Conservation (phyloP, 208 protist species). For the Plasmodiophora brassicae region DNA sequence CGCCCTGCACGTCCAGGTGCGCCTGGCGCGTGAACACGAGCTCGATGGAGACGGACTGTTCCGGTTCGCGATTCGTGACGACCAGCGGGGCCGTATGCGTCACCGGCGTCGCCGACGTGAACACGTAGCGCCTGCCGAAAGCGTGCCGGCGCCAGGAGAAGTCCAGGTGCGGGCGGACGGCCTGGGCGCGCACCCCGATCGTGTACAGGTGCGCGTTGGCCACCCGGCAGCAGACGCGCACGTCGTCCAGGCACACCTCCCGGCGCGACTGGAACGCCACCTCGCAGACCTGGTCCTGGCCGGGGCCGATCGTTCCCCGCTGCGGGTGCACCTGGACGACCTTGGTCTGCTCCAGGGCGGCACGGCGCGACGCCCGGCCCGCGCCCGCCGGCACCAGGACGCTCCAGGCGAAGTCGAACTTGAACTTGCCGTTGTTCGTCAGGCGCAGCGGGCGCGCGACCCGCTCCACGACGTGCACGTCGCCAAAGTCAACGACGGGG, state of each 20-base stretch:
- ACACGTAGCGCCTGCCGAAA: constrained; percentile 82
- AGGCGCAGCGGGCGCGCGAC: not conserved
- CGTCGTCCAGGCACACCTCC: constrained; percentile 58
- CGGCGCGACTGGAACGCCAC: not conserved
- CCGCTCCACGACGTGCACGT: not conserved
- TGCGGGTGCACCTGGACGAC: not conserved
- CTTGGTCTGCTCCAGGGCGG: too few relatives aligned
- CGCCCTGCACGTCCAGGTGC: not conserved
- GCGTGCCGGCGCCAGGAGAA: constrained; percentile 75
- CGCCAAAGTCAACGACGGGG: constrained; percentile 24
- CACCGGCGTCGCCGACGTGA: too few relatives aligned
- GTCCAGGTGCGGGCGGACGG: constrained; percentile 73
- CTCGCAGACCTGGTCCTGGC: not conserved
- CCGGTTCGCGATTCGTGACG: constrained; percentile 78
- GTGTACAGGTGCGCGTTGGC: constrained; percentile 73
- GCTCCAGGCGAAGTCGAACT: constrained; percentile 47
- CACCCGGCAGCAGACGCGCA: constrained; percentile 70
- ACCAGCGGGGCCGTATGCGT: constrained; percentile 52
- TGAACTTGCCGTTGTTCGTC: constrained; percentile 70
- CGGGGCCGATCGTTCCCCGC: not conserved
- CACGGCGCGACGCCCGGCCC: constrained; percentile 56
- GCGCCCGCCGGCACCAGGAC: not conserved
- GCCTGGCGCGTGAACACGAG: not conserved
- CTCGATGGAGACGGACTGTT: not conserved
- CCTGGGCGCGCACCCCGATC: constrained; percentile 69